phyloP scores from a whole-genome alignment of 1,284 basidiomycete genomes.

The Heterobasidion occidentale region DNA sequence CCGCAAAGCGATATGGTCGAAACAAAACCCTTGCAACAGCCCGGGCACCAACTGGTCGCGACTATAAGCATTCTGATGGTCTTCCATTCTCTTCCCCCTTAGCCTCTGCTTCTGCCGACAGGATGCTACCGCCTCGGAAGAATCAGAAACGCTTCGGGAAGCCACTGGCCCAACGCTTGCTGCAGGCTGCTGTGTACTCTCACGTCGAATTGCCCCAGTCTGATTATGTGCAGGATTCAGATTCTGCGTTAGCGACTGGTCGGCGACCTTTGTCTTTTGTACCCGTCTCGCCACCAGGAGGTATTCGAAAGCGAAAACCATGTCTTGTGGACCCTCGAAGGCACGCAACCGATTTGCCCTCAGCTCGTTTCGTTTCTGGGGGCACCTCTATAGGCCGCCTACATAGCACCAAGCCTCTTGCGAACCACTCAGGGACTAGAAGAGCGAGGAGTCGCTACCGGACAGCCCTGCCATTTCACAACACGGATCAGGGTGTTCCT shows the following conservation, averaged over 20 bases:
- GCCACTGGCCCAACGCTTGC: conserved; percentile 15
- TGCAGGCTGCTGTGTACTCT: conserved; percentile 18
- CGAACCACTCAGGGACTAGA: too few relatives aligned
- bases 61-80: background rate
- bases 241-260: conserved; percentile 6
- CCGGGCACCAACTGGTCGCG: background rate
- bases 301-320: background rate
- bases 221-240: background rate
- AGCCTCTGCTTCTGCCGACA: background rate
- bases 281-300: conserved; percentile 6
- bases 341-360: background rate
- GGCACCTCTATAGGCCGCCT: background rate
- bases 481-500: background rate
- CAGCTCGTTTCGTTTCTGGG: background rate
- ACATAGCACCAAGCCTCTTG: too few relatives aligned
- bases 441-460: too few relatives aligned
- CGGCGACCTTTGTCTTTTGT: conserved; percentile 15
- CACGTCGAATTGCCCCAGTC: conserved; percentile 1
- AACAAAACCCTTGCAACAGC: too few relatives aligned
- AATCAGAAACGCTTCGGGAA: background rate
- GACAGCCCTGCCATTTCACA: background rate
- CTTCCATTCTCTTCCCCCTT: background rate
- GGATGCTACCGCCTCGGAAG: conserved; percentile 5
- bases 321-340: background rate
- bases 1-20: too few relatives aligned